phyloP scores from a whole-genome alignment of 306 rosid genomes.

The Gynostemma pentaphyllum region DNA sequence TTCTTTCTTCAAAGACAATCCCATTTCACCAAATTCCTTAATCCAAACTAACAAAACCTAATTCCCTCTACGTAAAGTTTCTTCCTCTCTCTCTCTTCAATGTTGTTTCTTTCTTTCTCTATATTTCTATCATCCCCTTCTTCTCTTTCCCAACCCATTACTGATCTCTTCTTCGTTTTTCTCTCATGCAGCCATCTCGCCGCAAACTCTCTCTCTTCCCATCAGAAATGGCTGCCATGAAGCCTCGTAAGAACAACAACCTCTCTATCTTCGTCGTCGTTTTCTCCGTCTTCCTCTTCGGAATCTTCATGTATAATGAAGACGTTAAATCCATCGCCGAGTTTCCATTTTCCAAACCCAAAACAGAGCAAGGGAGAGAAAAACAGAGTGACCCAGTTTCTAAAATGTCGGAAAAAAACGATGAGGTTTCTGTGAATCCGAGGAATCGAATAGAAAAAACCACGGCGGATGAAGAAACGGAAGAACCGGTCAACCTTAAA shows the following conservation, averaged over 20 bases:
- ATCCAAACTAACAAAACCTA: conserved; percentile 33
- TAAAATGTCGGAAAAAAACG: conserved; percentile 14
- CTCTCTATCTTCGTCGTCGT: conserved; percentile 48
- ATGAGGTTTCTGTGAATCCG: conserved; percentile 20
- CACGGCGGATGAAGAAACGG: conserved; percentile 27
- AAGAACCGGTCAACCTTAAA: too few relatives aligned
- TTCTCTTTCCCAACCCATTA: conserved; percentile 5
- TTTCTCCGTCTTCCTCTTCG: conserved; percentile 56
- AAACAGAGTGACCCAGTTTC: conserved; percentile 11
- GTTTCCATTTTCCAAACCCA: conserved; percentile 45
- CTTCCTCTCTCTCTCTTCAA: conserved; percentile 10
- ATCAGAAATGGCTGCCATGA: conserved; percentile 48
- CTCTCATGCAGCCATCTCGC: conserved; percentile 40
- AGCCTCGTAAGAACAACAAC: conserved; percentile 46
- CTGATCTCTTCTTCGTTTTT: conserved; percentile 8
- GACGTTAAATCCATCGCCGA: conserved; percentile 65
- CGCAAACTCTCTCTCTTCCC: conserved; percentile 32
- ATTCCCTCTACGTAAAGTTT: conserved; percentile 14
- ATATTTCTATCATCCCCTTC: conserved; percentile 21
- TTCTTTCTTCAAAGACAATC: conserved; percentile 34
- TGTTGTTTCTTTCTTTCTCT: conserved; percentile 28
- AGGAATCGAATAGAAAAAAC: conserved; percentile 32
- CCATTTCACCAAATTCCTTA: conserved; percentile 65
- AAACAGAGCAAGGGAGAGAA: conserved; percentile 29
- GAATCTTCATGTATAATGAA: conserved; percentile 70